Percentiles rank a stretch among this genome's conserved stretches.
Conservation (phyloP, 192 early-diverging fungal genomes). For the Gryganskiella cystojenkinii region DNA sequence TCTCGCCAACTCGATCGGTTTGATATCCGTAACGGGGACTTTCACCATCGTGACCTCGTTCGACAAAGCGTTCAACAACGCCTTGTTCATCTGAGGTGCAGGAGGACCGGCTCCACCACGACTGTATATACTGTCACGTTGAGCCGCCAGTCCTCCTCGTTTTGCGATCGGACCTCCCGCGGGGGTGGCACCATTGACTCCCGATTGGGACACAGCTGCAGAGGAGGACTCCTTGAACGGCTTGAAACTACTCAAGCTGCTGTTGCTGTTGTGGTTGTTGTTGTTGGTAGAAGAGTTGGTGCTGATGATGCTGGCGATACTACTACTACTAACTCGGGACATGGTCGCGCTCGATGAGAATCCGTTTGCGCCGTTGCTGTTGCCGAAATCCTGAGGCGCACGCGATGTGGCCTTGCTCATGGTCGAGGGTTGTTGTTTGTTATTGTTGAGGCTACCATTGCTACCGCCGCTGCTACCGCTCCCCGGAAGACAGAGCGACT, state of each 20-base stretch:
- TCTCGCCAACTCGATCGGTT: slow-evolving; percentile 82
- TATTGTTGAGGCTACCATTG: slow-evolving; percentile 14
- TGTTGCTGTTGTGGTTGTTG: slow-evolving; percentile 1
- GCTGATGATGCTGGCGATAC: not conserved
- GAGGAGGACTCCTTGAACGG: slow-evolving; percentile 11
- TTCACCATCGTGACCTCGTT: slow-evolving; percentile 28
- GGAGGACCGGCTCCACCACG: slow-evolving; percentile 14
- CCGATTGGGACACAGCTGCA: too few species aligned
- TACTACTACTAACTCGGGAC: slow-evolving; percentile 30
- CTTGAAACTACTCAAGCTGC: not conserved
- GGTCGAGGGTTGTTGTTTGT: slow-evolving; percentile 1
- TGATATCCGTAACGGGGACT: slow-evolving; percentile 73
- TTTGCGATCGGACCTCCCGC: too few species aligned
- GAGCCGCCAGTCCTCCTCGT: slow-evolving; percentile 17
- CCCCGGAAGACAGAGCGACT: too few species aligned
- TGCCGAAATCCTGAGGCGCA: too few species aligned
- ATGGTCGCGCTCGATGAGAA: too few species aligned
- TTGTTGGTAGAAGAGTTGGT: not conserved
- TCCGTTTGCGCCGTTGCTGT: too few species aligned
- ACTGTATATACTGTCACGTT: slow-evolving; percentile 5
- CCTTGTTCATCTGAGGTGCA: slow-evolving; percentile 33
- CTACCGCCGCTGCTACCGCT: too few species aligned
- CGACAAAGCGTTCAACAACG: slow-evolving; percentile 27
- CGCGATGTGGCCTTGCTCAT: slow-evolving; percentile 23
- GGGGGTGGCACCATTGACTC: too few species aligned